Evolutionary conservation across 2,329 filamentous ascomycete species (phyloP).

Genomic region (Aspergillus persii): DNA sequence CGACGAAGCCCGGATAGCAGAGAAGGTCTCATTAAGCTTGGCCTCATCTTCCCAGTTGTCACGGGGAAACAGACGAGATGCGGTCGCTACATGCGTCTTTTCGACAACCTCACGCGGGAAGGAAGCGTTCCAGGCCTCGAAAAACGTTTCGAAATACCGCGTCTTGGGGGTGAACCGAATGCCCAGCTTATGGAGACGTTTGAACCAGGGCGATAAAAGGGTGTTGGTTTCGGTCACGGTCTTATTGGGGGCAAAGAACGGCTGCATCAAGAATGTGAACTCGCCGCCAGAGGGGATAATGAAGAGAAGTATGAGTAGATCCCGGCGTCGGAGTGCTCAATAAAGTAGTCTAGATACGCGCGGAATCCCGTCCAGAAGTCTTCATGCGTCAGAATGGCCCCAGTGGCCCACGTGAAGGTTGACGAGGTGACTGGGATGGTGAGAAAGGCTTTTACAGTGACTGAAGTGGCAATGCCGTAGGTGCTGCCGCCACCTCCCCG

Average conservation of each 20-base stretch:
- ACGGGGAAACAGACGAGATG: slow-evolving; percentile 36
- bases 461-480: slow-evolving; percentile 30
- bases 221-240: slow-evolving; percentile 26
- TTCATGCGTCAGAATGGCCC: slow-evolving; percentile 20
- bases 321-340: slow-evolving; percentile 26
- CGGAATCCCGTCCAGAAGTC: slow-evolving; percentile 30
- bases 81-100: slow-evolving; percentile 21
- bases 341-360: slow-evolving; percentile 27
- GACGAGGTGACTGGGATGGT: slow-evolving; percentile 27
- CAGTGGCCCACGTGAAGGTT: slow-evolving; percentile 27
- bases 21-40: slow-evolving; percentile 30
- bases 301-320: slow-evolving; percentile 35
- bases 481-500: slow-evolving; percentile 22
- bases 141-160: slow-evolving; percentile 28
- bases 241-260: slow-evolving; percentile 28
- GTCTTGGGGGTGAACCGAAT: slow-evolving; percentile 25
- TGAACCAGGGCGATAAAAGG: slow-evolving; percentile 28
- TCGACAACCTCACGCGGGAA: slow-evolving; percentile 28
- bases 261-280: slow-evolving; percentile 35
- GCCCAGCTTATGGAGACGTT: slow-evolving; percentile 22
- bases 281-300: slow-evolving; percentile 18
- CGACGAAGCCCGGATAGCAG: slow-evolving; percentile 19
- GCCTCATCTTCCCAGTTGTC: slow-evolving; percentile 29
- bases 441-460: slow-evolving; percentile 27
- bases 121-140: slow-evolving; percentile 26